Percentiles rank a stretch among this genome's conserved stretches.
Evolutionary conservation across 1,139 yeast species (phyloP).

Genomic region (Debaryomyces sp.): DNA sequence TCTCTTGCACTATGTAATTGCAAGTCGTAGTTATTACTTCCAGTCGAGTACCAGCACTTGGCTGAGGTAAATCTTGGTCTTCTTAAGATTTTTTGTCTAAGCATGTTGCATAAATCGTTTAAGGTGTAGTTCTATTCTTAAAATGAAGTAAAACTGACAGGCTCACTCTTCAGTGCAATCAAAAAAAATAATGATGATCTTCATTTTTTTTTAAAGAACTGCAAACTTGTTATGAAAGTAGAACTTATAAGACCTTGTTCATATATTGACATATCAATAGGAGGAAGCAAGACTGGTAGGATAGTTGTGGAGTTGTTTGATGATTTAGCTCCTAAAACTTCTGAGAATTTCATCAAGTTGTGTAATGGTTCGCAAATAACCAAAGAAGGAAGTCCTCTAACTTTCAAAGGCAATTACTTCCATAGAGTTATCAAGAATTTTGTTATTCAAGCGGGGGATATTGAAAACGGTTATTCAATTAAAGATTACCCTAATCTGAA

Average conservation of each 20-base stretch:
- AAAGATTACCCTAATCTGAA: slow-evolving; percentile 31
- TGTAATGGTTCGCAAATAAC: slow-evolving; percentile 40
- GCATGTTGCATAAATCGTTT: background rate
- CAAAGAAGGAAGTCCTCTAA: slow-evolving; percentile 14
- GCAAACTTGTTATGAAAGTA: slow-evolving; percentile 29
- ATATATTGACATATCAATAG: slow-evolving; percentile 61
- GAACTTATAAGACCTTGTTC: slow-evolving; percentile 38
- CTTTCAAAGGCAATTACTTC: slow-evolving; percentile 51
- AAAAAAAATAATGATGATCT: background rate
- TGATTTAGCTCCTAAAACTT: slow-evolving; percentile 60
- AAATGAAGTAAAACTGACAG: background rate
- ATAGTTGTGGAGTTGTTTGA: slow-evolving; percentile 61
- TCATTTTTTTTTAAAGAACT: background rate
- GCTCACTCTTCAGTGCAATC: background rate
- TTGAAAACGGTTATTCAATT: slow-evolving; percentile 30
- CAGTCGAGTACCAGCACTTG: slow-evolving; percentile 9
- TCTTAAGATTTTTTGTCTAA: background rate
- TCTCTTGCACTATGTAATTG: slow-evolving; percentile 42
- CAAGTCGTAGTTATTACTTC: slow-evolving; percentile 16
- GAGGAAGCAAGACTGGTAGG: slow-evolving; percentile 54
- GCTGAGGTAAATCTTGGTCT: background rate
- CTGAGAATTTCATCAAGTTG: slow-evolving; percentile 52
- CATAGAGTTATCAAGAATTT: slow-evolving; percentile 77
- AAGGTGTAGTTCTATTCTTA: background rate
- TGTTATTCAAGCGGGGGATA: slow-evolving; percentile 80